A percentile compares a stretch with the other conserved stretches of the same genome.
Conservation (phyloP, 495 filamentous ascomycete genomes). For the Jackrogersella minutella region DNA sequence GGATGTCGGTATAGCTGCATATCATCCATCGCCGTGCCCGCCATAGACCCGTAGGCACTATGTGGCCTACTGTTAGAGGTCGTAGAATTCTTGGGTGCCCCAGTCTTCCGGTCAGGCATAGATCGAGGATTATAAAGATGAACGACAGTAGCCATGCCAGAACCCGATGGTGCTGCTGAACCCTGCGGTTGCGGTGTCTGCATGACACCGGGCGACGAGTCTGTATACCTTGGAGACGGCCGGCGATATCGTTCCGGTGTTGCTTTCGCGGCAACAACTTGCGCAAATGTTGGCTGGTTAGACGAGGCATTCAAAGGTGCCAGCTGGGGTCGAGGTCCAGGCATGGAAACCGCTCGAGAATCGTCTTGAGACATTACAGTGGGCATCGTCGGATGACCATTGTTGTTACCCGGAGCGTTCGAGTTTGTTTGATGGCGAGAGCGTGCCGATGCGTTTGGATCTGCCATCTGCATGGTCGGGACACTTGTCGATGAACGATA, state of each 20-base stretch:
- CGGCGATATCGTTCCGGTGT: slow-evolving; percentile 65
- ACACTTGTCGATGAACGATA: slow-evolving; percentile 72
- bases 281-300: slow-evolving; percentile 48
- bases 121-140: slow-evolving; percentile 53
- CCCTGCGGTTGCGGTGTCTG: slow-evolving; percentile 44
- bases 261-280: slow-evolving; percentile 50
- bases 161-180: slow-evolving; percentile 46
- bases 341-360: slow-evolving; percentile 35
- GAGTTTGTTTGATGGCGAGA: slow-evolving; percentile 68
- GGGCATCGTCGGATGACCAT: slow-evolving; percentile 8
- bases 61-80: slow-evolving; percentile 51
- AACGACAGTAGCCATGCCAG: slow-evolving; percentile 50
- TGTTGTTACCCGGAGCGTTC: slow-evolving; percentile 12
- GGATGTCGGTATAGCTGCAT: slow-evolving; percentile 57
- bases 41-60: slow-evolving; percentile 51
- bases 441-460: slow-evolving; percentile 56
- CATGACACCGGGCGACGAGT: slow-evolving; percentile 43
- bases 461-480: slow-evolving; percentile 59
- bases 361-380: slow-evolving; percentile 35
- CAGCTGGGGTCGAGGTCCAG: slow-evolving; percentile 47
- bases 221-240: slow-evolving; percentile 52
- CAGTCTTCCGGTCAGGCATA: slow-evolving; percentile 41
- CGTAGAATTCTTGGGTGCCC: slow-evolving; percentile 44
- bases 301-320: slow-evolving; percentile 42
- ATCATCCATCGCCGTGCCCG: slow-evolving; percentile 60